Evolutionary conservation across 2,329 filamentous ascomycete species (phyloP), one percentile per base, ranked within the genome.

Genomic region (Podosphaera leucotricha): DNA sequence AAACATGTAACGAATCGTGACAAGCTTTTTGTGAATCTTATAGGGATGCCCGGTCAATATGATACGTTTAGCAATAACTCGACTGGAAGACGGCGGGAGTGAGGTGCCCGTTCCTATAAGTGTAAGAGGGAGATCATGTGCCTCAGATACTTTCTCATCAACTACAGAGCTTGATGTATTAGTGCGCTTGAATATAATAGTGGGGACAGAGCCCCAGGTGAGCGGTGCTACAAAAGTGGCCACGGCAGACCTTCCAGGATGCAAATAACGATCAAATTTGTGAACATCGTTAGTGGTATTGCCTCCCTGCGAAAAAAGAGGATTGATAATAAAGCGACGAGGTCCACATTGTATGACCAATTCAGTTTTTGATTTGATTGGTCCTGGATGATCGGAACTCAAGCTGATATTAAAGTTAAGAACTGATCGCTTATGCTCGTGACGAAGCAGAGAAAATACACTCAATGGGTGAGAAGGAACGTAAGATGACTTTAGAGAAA

Each of bases 1-100:
- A 71, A 98, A 98, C 92, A 98, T 98, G 71, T 98, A 98, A 24
- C 90, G 79, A 40, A 98, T 78, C 0, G 92, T 98, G 47, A 98
- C 90, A 20, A 98, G 69, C 62, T 80, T 85, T 71, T 93, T 94
- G 73, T 98, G 84, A 60, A 98, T 98, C 66, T 98, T 93, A 70
- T 84, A 94, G 0, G 92, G 90, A 59, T 98, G 87, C 15, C 90
- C 92, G 0, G 90, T 93, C 46, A 98, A 70, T 50, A 95, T 82
- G 53, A 92, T 77, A 43, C 90, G 79, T 65, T 98, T 98, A 54
- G 87, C 86, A 47, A 98, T 75, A 45, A 98, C 79, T 35, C 90
- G 78, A 55, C 58, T 75, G 57, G 62, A 86, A 60, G 59, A 78
- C 2, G 85, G 82, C 0, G 85, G 76, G 15, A 94, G 70, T 5